Base-by-base conservation (phyloP, 1,139 yeast species). In the Pichia norvegensis region DNA sequence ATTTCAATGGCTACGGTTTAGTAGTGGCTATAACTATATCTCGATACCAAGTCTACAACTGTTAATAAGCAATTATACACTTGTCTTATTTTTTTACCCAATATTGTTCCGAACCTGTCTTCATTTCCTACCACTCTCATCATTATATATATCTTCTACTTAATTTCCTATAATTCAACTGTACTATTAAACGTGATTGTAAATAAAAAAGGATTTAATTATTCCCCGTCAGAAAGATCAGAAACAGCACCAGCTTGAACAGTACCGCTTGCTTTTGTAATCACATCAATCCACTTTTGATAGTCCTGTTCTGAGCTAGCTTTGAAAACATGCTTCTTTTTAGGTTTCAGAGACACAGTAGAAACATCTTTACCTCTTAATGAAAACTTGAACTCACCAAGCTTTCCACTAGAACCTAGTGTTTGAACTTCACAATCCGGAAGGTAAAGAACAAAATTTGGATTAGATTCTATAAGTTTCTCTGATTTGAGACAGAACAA, bases 401-500 rank as follows among this genome's bases (percentile, higher is more conserved):
- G 61, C 16, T 60, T 60, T 5, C 65, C 57, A 17, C 67, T 60
- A 4, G 19, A 23, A 13, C 33, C 13, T 33, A 43, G 27, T 4
- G 66, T 63, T 21, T 72, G 73, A 19, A 73, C 49, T 36, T 62
- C 55, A 43, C 72, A 62, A 23, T 71, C 78, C 6, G 79, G 78
- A 41, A 74, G 56, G 51, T 68, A 73, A 25, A 74, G 55, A 29
- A 73, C 67, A 47, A 72, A 55, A 38, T 68, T 68, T 9, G 79
- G 78, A 16, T 62, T 62, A 25, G 51, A 50, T 10, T 73, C 63
- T 51, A 72, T 75, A 40, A 63, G 56, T 37, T 72, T 69, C 50
- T 67, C 64, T 14, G 74, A 63, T 49, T 68, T 67, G 61, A 70
- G 75, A 53, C 71, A 73, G 50, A 70, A 71, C 39, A 74, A 55